phyloP scores from a whole-genome alignment of 805 yeast genomes.

The Saturnispora diversa region DNA sequence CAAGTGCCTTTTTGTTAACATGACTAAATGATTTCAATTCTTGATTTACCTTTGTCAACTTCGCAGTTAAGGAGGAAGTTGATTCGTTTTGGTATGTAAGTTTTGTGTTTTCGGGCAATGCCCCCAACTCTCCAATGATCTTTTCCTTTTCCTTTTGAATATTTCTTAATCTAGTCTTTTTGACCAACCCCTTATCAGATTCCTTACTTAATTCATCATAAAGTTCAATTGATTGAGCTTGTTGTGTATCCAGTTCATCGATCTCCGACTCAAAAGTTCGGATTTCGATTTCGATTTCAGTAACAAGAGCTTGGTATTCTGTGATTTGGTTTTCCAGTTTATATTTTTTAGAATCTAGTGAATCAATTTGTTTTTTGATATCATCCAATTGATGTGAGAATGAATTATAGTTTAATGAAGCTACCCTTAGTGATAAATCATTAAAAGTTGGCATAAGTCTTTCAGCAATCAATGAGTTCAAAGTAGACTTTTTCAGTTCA shows the following conservation, averaged over 20 bases:
- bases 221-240: slow-evolving; percentile 42
- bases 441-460: slow-evolving; percentile 45
- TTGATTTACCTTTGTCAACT: slow-evolving; percentile 47
- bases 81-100: slow-evolving; percentile 33
- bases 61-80: slow-evolving; percentile 46
- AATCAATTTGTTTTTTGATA: background rate
- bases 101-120: slow-evolving; percentile 79
- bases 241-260: slow-evolving; percentile 49
- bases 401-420: background rate
- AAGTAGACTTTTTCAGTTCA: slow-evolving; percentile 39
- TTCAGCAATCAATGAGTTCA: slow-evolving; percentile 51
- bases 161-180: slow-evolving; percentile 47
- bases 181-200: slow-evolving; percentile 59
- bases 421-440: slow-evolving; percentile 27
- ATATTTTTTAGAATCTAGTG: slow-evolving; percentile 12
- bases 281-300: slow-evolving; percentile 23
- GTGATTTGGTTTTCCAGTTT: slow-evolving; percentile 21
- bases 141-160: slow-evolving; percentile 67
- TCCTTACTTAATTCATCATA: slow-evolving; percentile 54
- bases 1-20: slow-evolving; percentile 84
- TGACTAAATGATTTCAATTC: slow-evolving; percentile 59
- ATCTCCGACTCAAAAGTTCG: slow-evolving; percentile 32
- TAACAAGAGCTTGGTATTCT: slow-evolving; percentile 25
- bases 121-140: slow-evolving; percentile 78
- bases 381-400: slow-evolving; percentile 5